A percentile compares a stretch with the other conserved stretches of the same genome.
phyloP scores from a whole-genome alignment of 1,284 basidiomycete genomes.

The Fomes fomentarius region DNA sequence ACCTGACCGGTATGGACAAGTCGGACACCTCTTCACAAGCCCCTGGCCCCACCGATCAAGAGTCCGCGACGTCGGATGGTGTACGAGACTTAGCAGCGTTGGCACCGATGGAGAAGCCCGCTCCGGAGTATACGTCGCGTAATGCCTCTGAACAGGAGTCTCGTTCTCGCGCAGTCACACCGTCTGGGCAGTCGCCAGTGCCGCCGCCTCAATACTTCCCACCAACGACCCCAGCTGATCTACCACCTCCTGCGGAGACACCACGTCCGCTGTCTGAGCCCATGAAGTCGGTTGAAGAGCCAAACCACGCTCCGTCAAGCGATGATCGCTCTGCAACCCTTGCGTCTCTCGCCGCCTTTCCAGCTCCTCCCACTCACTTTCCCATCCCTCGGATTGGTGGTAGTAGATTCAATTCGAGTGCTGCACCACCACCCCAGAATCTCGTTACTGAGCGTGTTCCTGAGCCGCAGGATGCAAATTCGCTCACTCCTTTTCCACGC shows the following conservation, averaged over 20 bases:
- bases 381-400: slow-evolving; percentile 54
- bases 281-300: not conserved
- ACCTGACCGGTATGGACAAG: slow-evolving; percentile 32
- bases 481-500: slow-evolving; percentile 22
- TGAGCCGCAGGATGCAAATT: slow-evolving; percentile 15
- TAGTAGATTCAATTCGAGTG: slow-evolving; percentile 11
- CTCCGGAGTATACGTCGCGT: slow-evolving; percentile 30
- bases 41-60: slow-evolving; percentile 7
- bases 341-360: slow-evolving; percentile 70
- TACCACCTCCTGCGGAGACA: slow-evolving; percentile 1
- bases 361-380: slow-evolving; percentile 69
- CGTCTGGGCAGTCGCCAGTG: slow-evolving; percentile 23
- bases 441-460: slow-evolving; percentile 5
- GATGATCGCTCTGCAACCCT: slow-evolving; percentile 34
- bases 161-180: slow-evolving; percentile 26
- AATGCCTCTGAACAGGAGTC: slow-evolving; percentile 23
- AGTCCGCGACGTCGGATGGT: not conserved
- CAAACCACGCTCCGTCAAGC: not conserved
- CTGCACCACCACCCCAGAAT: slow-evolving; percentile 5
- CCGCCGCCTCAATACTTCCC: slow-evolving; percentile 27
- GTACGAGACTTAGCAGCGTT: slow-evolving; percentile 3
- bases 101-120: slow-evolving; percentile 20
- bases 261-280: not conserved
- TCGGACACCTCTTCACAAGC: slow-evolving; percentile 6
- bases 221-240: slow-evolving; percentile 1